Base-by-base conservation (phyloP, 2,329 filamentous ascomycete species). In the Verticillium zaregamsianum region DNA sequence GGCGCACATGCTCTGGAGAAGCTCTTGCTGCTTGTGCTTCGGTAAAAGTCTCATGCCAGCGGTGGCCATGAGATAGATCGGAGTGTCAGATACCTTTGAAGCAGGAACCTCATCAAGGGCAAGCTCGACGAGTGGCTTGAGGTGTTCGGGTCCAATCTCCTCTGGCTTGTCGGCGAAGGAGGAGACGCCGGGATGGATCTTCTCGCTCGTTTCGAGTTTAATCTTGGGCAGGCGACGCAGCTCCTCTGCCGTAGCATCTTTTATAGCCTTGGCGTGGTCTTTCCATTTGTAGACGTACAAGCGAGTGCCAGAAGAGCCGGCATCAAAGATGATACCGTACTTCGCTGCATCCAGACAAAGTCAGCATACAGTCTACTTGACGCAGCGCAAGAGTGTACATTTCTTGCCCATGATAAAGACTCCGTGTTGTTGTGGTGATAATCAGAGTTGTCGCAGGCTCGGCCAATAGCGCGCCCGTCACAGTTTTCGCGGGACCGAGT, bases 291-390 rank as follows among this genome's bases (percentile, higher is more conserved):
- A 99, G 62, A 99, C 87, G 76, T 99, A 92, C 66, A 97, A 84
- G 73, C 95, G 90, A 70, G 94, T 98, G 74, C 95, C 94, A 76
- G 95, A 98, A 76, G 95, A 98, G 69, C 95, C 95, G 74, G 95
- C 95, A 84, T 99, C 95, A 72, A 99, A 86, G 73, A 99, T 93
- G 70, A 98, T 91, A 73, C 93, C 95, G 83, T 96, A 97, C 79
- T 86, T 84, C 72, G 82, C 84, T 87, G 64, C 15, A 55, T n/a
- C 45, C 45, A 25, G 12, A 12, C 11, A 14, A 23, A 20, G 45
- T 52, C 45, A 52, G 45, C 45, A 52, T 8, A 23, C 5, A 11
- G 11, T 52, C 20, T 52, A 52, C 8, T 52, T 11, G 45, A n/a
- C 20, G 45, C 45, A 52, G 25, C n/a, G 23, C 11, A 23, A 52